Evolutionary conservation across 2,329 filamentous ascomycete genomes (phyloP), one percentile per base, ranked within the genome.

Genomic region (Claviceps africana): DNA sequence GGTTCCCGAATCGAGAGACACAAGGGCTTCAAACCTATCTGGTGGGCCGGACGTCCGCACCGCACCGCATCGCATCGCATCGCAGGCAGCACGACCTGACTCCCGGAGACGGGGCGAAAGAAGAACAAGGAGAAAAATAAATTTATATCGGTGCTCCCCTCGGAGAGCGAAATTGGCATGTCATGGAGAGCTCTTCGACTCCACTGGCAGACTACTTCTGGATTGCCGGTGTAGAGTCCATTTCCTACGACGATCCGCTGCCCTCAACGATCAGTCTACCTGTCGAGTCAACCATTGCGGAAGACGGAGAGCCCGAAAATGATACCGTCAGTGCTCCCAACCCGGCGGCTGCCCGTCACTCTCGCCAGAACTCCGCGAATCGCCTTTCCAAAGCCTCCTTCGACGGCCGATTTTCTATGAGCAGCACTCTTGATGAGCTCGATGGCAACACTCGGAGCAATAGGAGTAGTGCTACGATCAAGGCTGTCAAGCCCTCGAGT

Each of bases 181-280:
- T 69, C 70, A 81, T 81, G 78, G 78, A 80, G 64, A 72, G 67
- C 69, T 74, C 79, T 54, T 81, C 80, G 57, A 75, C 75, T 57
- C 82, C 82, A 63, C 73, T 86, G 65, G 82, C 82, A 67, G 82
- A 86, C 67, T 86, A 86, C 70, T 86, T 86, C 68, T 86, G 82
- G 82, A 85, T 86, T 65, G 82, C 82, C 58, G 82, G 82, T 61
- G 74, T 86, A 67, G 82, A 85, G 67, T 78, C 79, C 55, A 74
- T 85, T 59, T 75, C 77, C 53, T 84, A 85, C 70, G 74, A 79
- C 56, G 81, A 84, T 58, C 64, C 70, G 60, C 67, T 67, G 50
- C 67, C 67, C 49, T 57, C 59, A 28, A 48, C 58, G 31, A 47
- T 55, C 33, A 52, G 51, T 51, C 56, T 63, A 62, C 57, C 68